These are phyloP conservation scores for Thinopyrum elongatum DNA, from an alignment of 176 grass and related monocot species.

Conservation along the genomic window DNA sequence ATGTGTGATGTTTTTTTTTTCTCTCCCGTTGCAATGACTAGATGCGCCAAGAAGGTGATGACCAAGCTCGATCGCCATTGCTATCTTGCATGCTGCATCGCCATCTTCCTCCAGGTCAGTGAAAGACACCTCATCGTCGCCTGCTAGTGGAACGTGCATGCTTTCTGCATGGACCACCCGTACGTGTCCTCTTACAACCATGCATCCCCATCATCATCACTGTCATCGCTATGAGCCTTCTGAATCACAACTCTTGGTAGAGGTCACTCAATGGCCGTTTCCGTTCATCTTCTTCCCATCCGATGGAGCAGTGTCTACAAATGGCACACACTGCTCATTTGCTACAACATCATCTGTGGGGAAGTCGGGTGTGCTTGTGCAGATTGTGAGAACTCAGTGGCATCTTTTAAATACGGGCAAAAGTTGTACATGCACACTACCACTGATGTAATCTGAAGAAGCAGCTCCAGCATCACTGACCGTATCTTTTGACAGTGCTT, in stretches of 20 bases:
- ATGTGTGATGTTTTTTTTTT: too few species aligned
- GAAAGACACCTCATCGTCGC: constrained; percentile 79
- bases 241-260: constrained; percentile 38
- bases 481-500: background rate
- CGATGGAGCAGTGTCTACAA: constrained; percentile 39
- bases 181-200: constrained; percentile 71
- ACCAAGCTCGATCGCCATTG: background rate
- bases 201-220: constrained; percentile 52
- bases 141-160: constrained; percentile 37
- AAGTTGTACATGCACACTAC: background rate
- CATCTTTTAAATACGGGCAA: background rate
- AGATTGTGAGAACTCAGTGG: background rate
- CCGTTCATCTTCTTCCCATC: constrained; percentile 24
- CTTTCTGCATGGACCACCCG: constrained; percentile 22
- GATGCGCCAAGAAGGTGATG: background rate
- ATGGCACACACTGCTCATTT: constrained; percentile 39
- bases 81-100: constrained; percentile 34
- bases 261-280: constrained; percentile 20
- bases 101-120: constrained; percentile 86
- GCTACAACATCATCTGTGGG: constrained; percentile 3
- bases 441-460: constrained; percentile 28
- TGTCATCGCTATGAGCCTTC: constrained; percentile 37
- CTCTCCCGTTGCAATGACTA: background rate
- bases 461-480: background rate
- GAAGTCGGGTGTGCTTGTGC: constrained; percentile 13